Evolutionary conservation across 352 stramenopile genomes (phyloP).

Genomic region (Phytophthora sojae): DNA sequence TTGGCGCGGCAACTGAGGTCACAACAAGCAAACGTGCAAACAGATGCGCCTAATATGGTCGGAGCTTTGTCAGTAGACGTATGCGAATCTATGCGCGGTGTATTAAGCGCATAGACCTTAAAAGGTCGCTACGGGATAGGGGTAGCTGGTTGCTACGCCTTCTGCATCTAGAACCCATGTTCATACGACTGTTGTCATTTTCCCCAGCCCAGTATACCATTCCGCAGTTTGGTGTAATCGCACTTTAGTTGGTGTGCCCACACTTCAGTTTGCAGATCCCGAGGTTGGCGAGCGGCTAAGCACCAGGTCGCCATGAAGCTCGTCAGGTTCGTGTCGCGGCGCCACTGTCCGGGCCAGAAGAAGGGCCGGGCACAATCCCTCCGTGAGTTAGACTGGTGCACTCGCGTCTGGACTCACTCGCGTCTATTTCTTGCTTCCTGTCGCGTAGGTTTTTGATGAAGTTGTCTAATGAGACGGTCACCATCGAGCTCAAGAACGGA

Average conservation of each 20-base stretch:
- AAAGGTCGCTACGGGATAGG: no score
- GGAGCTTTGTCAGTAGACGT: no score
- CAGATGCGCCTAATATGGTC: no score
- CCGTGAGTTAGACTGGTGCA: background rate
- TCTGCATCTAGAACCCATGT: no score
- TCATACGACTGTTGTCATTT: no score
- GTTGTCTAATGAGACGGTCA: constrained; percentile 99
- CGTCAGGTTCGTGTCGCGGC: constrained; percentile 40
- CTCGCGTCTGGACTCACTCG: background rate
- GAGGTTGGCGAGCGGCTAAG: constrained; percentile 1
- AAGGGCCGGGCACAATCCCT: background rate
- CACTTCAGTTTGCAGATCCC: constrained; percentile 15
- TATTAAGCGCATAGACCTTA: no score
- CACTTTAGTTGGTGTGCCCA: background rate
- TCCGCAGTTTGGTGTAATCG: no score
- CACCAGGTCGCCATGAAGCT: constrained; percentile 48
- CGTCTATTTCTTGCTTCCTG: background rate
- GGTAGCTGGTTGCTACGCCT: no score
- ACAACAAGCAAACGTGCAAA: no score
- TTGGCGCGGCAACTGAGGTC: no score
- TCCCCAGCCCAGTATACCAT: no score
- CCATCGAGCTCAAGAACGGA: constrained; percentile 99
- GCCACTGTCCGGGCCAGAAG: background rate
- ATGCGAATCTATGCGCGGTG: no score
- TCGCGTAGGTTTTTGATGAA: constrained; percentile 96